Percentiles rank a stretch among this genome's conserved stretches.
Evolutionary conservation across 371 early-diverging fungal species (phyloP).

Genomic region (Circinella minor): DNA sequence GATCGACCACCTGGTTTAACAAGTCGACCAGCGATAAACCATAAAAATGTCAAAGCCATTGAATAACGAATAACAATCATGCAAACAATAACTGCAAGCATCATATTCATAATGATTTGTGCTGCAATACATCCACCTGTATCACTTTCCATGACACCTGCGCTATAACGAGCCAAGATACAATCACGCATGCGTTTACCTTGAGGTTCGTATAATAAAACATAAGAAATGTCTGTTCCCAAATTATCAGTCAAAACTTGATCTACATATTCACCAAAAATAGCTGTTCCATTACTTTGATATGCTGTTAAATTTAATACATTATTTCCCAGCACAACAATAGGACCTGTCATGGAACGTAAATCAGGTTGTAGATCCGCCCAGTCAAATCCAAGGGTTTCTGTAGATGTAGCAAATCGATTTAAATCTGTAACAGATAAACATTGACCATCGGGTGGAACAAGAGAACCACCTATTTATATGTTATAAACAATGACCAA

Average conservation of each 20-base stretch:
- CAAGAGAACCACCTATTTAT: constrained; percentile 31
- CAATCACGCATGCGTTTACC: constrained; percentile 47
- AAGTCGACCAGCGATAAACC: constrained; percentile 56
- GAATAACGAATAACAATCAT: constrained; percentile 58
- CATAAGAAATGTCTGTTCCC: constrained; percentile 52
- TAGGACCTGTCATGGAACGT: constrained; percentile 16
- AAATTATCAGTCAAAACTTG: constrained; percentile 27
- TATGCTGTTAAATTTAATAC: constrained; percentile 43
- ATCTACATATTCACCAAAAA: constrained; percentile 39
- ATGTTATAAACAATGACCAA: not conserved
- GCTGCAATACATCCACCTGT: constrained; percentile 63
- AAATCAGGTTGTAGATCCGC: constrained; percentile 33
- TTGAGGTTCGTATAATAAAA: constrained; percentile 34
- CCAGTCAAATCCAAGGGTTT: constrained; percentile 46
- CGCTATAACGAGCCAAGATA: constrained; percentile 42
- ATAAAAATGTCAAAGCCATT: constrained; percentile 66
- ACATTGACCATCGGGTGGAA: constrained; percentile 34
- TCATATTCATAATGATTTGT: constrained; percentile 50
- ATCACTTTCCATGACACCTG: constrained; percentile 56
- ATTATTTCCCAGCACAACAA: constrained; percentile 51
- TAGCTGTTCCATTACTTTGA: constrained; percentile 8
- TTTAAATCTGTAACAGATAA: constrained; percentile 37
- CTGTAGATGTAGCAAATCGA: constrained; percentile 17
- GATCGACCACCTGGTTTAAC: constrained; percentile 56
- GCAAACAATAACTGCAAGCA: constrained; percentile 48